These are phyloP conservation scores for Sesbania bispinosa DNA, from an alignment of 306 rosid species.

Conservation along the genomic window DNA sequence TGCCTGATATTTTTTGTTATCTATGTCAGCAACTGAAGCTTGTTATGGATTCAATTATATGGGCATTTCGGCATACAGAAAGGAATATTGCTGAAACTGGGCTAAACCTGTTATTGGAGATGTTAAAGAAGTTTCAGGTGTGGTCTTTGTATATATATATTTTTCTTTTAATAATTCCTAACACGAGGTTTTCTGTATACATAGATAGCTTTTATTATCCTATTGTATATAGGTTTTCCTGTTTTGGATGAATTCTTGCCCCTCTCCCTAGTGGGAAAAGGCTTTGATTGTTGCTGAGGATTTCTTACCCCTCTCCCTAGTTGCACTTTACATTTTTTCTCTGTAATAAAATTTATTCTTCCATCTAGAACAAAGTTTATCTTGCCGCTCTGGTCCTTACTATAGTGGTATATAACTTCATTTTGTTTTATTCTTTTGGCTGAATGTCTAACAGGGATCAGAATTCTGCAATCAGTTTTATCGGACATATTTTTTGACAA, in stretches of 20 bases:
- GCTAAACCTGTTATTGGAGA: conserved; percentile 68
- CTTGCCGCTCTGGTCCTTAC: neutral
- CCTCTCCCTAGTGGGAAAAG: no score
- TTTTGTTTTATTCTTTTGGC: neutral
- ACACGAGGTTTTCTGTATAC: no score
- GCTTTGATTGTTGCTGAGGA: no score
- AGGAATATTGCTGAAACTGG: conserved; percentile 98
- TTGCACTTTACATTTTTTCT: neutral
- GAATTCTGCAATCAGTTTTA: conserved; percentile 96
- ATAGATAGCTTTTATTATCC: conserved; percentile 1
- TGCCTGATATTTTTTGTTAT: conserved; percentile 18
- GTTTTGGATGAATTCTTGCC: neutral
- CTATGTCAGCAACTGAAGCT: conserved; percentile 92
- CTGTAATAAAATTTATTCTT: neutral
- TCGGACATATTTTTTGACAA: conserved; percentile 68
- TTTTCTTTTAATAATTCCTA: no score
- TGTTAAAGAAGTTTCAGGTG: conserved; percentile 93
- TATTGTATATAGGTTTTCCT: neutral
- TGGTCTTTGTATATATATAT: neutral
- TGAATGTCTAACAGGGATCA: conserved; percentile 49
- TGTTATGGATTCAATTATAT: conserved; percentile 94
- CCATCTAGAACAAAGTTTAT: neutral
- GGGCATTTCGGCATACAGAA: conserved; percentile 99
- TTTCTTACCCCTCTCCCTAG: neutral
- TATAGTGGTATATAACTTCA: neutral